Conservation (phyloP, 441 rosid genomes). For the Manihot esculenta region DNA sequence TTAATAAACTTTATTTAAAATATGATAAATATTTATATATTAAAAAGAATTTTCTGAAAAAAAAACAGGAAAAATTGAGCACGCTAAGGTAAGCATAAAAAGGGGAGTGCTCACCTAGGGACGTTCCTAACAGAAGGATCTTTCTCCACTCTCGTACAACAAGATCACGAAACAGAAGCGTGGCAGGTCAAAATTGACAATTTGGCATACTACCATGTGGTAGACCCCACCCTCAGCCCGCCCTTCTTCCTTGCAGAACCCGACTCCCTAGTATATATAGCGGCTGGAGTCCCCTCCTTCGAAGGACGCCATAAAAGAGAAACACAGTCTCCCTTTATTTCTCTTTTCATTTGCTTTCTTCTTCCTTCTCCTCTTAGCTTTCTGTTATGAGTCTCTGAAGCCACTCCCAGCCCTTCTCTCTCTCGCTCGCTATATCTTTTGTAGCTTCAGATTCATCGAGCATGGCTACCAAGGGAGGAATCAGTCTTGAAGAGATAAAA, state of each 20-base stretch:
- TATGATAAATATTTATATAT: no score
- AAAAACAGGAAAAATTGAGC: no score
- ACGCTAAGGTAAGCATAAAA: no score
- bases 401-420: no score
- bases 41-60: no score
- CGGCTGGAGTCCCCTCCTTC: background rate
- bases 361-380: background rate
- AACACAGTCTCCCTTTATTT: background rate
- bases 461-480: conserved; percentile 39
- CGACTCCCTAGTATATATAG: conserved; percentile 15
- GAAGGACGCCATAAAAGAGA: background rate
- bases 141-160: no score
- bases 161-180: conserved; percentile 18
- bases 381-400: background rate
- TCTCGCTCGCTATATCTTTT: no score
- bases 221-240: conserved; percentile 6
- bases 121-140: no score
- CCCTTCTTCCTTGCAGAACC: background rate
- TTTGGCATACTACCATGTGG: background rate
- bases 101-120: no score
- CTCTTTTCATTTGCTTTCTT: background rate
- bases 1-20: no score
- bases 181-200: conserved; percentile 18
- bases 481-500: conserved; percentile 67
- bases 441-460: no score